Base-by-base conservation (phyloP, 306 rosid species). In the Lablab purpureus region DNA sequence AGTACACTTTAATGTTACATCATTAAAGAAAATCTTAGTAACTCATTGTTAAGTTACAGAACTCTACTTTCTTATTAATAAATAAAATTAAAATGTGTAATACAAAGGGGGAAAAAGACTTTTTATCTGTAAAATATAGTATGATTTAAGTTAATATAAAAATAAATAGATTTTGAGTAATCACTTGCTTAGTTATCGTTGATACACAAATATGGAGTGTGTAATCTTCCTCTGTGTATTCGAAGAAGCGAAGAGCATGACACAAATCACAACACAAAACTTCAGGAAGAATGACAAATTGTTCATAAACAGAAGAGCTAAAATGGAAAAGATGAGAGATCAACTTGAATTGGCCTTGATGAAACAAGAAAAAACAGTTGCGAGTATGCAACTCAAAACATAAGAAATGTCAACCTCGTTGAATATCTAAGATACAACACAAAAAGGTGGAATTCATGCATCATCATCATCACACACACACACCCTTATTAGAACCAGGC, bases 371-470 rank as follows among this genome's bases (percentile, higher is more conserved):
- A 72, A 79, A 77, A 65, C 18, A 22, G 93, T 88, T 89, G 97
- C 98, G 82, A 92, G 90, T 83, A 49, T 83, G 97, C 97, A 92
- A 92, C 97, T 56, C 28, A 66, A 65, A 74, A 82, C 85, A 76
- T 54, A 80, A 67, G 66, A 73, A 85, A 73, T 12, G 22, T 47
- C 49, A 77, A 60, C 52, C 76, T 55, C 72, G 67, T n/a, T 30
- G 76, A 79, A 25, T 55, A 36, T 65, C 47, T 28, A 27, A 83
- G 18, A 66, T 59, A 69, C 73, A 49, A 76, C 63, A 21, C 7
- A 37, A 71, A 36, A 60, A 34, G 63, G 7, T 54, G 43, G 60
- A 79, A 71, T 68, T 32, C 76, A 59, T 63, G 21, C 50, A 51
- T 78, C 21, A 60, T 14, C 62, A 50, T 25, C 36, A 77, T 23